Evolutionary conservation across 371 early-diverging fungal genomes (phyloP).

Genomic region (Rhizopus delemar): DNA sequence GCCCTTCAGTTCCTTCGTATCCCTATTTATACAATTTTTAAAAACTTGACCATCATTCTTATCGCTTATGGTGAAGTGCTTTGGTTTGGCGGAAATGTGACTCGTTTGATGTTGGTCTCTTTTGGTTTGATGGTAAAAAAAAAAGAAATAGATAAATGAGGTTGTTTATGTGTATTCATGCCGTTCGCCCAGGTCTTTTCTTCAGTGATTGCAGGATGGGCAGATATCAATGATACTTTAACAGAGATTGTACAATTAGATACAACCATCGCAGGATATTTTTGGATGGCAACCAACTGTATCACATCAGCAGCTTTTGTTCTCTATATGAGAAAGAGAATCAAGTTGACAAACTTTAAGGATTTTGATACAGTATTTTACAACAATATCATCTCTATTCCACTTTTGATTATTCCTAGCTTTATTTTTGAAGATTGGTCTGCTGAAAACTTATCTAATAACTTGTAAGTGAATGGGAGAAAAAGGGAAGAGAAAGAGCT

Average conservation of each 20-base stretch:
- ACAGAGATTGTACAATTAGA: constrained; percentile 34
- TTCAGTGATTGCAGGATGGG: constrained; percentile 88
- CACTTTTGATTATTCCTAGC: constrained; percentile 80
- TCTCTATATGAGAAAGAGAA: constrained; percentile 86
- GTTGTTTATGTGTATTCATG: neutral
- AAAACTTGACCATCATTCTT: constrained; percentile 97
- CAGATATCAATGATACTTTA: constrained; percentile 65
- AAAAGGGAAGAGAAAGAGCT: neutral
- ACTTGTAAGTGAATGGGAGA: constrained; percentile 52
- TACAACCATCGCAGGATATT: constrained; percentile 68
- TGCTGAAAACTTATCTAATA: constrained; percentile 48
- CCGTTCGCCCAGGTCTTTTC: constrained; percentile 63
- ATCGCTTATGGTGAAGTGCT: constrained; percentile 94
- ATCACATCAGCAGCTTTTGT: constrained; percentile 90
- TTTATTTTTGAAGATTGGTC: constrained; percentile 80
- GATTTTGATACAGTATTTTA: constrained; percentile 98
- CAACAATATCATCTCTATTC: constrained; percentile 91
- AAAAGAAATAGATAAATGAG: neutral
- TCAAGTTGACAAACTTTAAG: constrained; percentile 83
- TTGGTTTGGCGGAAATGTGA: constrained; percentile 81
- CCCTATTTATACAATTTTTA: constrained; percentile 97
- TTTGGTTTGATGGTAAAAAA: constrained; percentile 85
- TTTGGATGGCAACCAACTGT: constrained; percentile 89
- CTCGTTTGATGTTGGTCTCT: constrained; percentile 76
- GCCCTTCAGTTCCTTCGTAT: constrained; percentile 89